Base-by-base conservation (phyloP, 768 basidiomycete species). In the Agrocybe praecox region DNA sequence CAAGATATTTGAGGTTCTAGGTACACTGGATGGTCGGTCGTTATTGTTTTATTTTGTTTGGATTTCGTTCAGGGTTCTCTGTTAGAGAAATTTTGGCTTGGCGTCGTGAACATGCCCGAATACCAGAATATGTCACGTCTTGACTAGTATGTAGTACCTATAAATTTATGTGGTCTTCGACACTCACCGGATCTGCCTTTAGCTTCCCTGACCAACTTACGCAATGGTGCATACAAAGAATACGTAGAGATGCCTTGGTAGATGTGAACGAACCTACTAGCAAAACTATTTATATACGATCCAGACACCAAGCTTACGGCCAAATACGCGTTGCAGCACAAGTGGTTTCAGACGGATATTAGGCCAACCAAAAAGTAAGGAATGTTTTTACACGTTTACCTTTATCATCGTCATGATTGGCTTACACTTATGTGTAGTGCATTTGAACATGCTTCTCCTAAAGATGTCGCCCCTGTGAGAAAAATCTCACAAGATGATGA, bases 271-370 rank as follows among this genome's bases (percentile, higher is more conserved):
- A n/a, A 96, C 56, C 84, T 98, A 53, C 85, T 99, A n/a, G 81
- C 82, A 12, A 81, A 85, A 58, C 79, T 98, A 33, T 96, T 99
- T 69, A 82, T 83, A 11, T 98, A 95, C 74, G 93, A 98, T 71
- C 96, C 96, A 1, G 90, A 91, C 63, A 85, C 80, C 58, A 80
- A 97, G 29, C 81, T 98, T 40, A 94, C 88, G 0, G 94, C 95
- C 0, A 80, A 82, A 60, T 85, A 92, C 57, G 90, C 94, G 0
- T 76, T 99, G 1, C 78, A 77, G n/a, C 96, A 98, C 70, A 82
- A 82, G 60, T 99, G 96, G 94, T 99, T 98, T 70, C 81, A 83
- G 21, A 94, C 96, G 67, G 96, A 96, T 8, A 94, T 94, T 9
- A 80, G 80, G 45, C 92, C 96, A 1, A 90, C 89, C 9, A 29